These are phyloP conservation scores for Aspergillus aculeatinus DNA, from an alignment of 2,329 filamentous ascomycete species.

Conservation along the genomic window DNA sequence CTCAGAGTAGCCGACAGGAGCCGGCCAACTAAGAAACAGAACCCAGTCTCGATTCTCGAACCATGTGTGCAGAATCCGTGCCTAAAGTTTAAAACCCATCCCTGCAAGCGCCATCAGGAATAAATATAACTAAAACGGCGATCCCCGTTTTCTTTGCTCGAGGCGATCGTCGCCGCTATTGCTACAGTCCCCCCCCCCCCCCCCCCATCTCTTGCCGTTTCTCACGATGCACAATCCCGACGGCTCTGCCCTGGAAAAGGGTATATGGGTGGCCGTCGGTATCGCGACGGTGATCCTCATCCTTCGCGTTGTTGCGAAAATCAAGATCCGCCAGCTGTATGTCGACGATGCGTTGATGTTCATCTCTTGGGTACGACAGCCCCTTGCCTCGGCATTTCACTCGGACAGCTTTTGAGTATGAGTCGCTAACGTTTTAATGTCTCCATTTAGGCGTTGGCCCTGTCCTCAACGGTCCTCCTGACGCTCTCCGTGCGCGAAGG, in stretches of 20 bases:
- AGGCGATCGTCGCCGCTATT: too few species aligned
- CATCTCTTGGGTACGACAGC: constrained; percentile 8
- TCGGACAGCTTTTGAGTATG: too few species aligned
- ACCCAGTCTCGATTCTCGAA: too few species aligned
- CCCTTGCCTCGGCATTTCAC: neutral
- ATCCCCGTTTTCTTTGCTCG: too few species aligned
- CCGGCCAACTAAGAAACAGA: too few species aligned
- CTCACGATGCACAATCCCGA: neutral
- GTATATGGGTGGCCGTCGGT: constrained; percentile 1
- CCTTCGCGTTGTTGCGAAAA: constrained; percentile 10
- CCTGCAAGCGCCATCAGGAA: too few species aligned
- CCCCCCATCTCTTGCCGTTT: neutral
- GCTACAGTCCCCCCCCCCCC: too few species aligned
- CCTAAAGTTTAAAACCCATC: too few species aligned
- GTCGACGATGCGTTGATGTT: constrained; percentile 15
- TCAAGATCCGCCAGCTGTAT: constrained; percentile 9
- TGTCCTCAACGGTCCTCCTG: neutral
- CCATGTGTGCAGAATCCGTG: too few species aligned
- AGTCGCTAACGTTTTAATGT: neutral
- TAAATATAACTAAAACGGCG: too few species aligned
- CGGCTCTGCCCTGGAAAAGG: neutral
- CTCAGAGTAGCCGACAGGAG: too few species aligned
- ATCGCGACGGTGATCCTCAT: constrained; percentile 4
- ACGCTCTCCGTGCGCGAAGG: constrained; percentile 2
- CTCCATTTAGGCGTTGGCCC: neutral